phyloP scores from a whole-genome alignment of 371 early-diverging fungal species.

The Chytridiales sp. region DNA sequence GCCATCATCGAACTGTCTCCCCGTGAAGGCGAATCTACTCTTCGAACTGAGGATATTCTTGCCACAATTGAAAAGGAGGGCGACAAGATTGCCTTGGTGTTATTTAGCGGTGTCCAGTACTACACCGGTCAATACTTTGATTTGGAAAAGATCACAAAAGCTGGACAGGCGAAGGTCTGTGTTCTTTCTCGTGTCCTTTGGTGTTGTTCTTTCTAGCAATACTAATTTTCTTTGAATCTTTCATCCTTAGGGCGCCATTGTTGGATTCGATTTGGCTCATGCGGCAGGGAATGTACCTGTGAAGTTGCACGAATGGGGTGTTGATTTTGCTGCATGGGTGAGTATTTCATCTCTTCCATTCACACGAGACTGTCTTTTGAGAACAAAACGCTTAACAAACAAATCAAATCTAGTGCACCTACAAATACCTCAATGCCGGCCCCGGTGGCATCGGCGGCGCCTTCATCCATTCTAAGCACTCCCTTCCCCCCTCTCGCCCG shows the following conservation, averaged over 20 bases:
- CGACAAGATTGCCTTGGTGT: constrained; percentile 76
- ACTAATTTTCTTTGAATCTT: not conserved
- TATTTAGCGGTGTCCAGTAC: constrained; percentile 92
- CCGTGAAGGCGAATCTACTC: constrained; percentile 66
- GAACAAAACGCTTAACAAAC: not conserved
- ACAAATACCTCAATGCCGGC: constrained; percentile 95
- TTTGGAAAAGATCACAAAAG: constrained; percentile 79
- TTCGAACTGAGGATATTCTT: constrained; percentile 82
- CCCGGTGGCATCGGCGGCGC: constrained; percentile 90
- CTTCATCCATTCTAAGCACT: constrained; percentile 77
- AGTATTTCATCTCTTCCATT: constrained; percentile 1
- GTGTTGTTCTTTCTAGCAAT: not conserved
- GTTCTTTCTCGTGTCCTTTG: no score
- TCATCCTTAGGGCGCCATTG: constrained; percentile 70
- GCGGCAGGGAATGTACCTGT: constrained; percentile 93
- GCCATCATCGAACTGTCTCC: constrained; percentile 76
- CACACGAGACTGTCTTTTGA: not conserved
- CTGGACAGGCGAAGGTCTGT: constrained; percentile 73
- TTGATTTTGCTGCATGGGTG: constrained; percentile 96
- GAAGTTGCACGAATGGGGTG: constrained; percentile 90
- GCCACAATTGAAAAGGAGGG: constrained; percentile 70
- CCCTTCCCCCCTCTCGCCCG: constrained; percentile 12
- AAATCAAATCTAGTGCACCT: constrained; percentile 65
- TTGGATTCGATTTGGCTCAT: constrained; percentile 96
- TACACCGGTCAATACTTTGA: constrained; percentile 95